Conservation (phyloP, 371 early-diverging fungal species). For the Mucor plumbeus region DNA sequence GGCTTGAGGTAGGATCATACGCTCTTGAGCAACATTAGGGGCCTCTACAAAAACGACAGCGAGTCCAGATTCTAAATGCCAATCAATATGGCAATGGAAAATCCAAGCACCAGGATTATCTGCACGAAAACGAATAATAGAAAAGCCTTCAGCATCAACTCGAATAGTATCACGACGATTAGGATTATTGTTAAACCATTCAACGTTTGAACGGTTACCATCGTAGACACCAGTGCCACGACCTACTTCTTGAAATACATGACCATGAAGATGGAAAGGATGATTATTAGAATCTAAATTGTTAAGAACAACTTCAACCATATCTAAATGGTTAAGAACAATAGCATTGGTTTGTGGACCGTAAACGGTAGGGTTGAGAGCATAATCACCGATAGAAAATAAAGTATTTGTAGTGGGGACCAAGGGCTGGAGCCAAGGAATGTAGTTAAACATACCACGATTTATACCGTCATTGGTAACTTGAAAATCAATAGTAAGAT, state of each 20-base stretch:
- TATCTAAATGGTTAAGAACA: slow-evolving; percentile 57
- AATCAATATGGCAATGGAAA: slow-evolving; percentile 82
- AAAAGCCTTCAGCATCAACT: slow-evolving; percentile 53
- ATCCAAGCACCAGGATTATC: slow-evolving; percentile 67
- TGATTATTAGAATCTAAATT: slow-evolving; percentile 57
- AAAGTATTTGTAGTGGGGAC: slow-evolving; percentile 76
- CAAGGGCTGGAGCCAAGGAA: slow-evolving; percentile 71
- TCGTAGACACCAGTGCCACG: slow-evolving; percentile 53
- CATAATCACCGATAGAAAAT: slow-evolving; percentile 61
- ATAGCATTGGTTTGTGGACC: slow-evolving; percentile 64
- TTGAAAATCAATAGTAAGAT: slow-evolving; percentile 66
- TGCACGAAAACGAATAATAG: slow-evolving; percentile 61
- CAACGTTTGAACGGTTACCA: slow-evolving; percentile 38
- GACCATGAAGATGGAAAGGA: slow-evolving; percentile 68
- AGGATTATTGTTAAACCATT: slow-evolving; percentile 60
- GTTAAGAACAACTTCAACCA: slow-evolving; percentile 62
- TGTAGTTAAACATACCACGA: slow-evolving; percentile 82
- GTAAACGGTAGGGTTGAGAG: slow-evolving; percentile 60
- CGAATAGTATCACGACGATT: slow-evolving; percentile 61
- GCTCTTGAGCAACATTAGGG: slow-evolving; percentile 59
- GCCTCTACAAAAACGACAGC: slow-evolving; percentile 69
- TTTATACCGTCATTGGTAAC: slow-evolving; percentile 77
- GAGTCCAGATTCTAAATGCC: slow-evolving; percentile 75
- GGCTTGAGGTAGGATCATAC: slow-evolving; percentile 48
- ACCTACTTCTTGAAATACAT: slow-evolving; percentile 63